Conservation (phyloP, 2,329 filamentous ascomycete species). For the Colletotrichum sansevieriae region DNA sequence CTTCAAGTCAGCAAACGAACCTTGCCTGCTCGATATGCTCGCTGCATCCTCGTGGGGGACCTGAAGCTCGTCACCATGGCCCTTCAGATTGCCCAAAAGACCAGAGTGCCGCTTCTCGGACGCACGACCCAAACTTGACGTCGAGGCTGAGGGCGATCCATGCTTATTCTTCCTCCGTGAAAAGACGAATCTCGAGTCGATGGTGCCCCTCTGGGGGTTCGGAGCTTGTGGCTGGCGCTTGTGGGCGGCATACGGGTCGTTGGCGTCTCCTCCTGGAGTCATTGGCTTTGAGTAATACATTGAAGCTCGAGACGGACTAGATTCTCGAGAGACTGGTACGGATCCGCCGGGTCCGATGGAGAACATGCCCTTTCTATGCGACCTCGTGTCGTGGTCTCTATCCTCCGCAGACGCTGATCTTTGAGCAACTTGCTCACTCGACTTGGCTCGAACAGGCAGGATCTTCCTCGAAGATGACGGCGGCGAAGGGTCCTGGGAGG, state of each 20-base stretch:
- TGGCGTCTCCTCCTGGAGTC: slow-evolving; percentile 81
- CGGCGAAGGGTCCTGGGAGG: slow-evolving; percentile 64
- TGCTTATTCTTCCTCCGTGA: slow-evolving; percentile 76
- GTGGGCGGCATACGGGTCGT: slow-evolving; percentile 89
- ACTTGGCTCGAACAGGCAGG: slow-evolving; percentile 57
- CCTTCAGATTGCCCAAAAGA: slow-evolving; percentile 55
- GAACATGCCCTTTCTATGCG: slow-evolving; percentile 69
- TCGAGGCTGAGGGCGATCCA: slow-evolving; percentile 66
- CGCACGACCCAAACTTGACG: slow-evolving; percentile 62
- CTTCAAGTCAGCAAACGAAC: slow-evolving; percentile 95
- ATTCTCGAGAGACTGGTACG: slow-evolving; percentile 70
- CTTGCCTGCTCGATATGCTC: slow-evolving; percentile 68
- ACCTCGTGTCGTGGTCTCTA: slow-evolving; percentile 48
- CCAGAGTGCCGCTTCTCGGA: slow-evolving; percentile 66
- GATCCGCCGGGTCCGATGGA: slow-evolving; percentile 64
- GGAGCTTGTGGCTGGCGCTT: slow-evolving; percentile 79
- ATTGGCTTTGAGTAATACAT: slow-evolving; percentile 79
- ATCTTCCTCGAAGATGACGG: slow-evolving; percentile 56
- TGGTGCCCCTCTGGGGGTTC: slow-evolving; percentile 69
- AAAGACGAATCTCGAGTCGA: slow-evolving; percentile 90
- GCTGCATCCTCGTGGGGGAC: slow-evolving; percentile 60
- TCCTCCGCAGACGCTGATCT: slow-evolving; percentile 58
- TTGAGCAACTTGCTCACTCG: slow-evolving; percentile 57
- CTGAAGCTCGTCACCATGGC: slow-evolving; percentile 58
- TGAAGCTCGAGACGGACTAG: slow-evolving; percentile 74